Conservation (phyloP, 805 yeast species). For the Saccharomycopsis sp. region DNA sequence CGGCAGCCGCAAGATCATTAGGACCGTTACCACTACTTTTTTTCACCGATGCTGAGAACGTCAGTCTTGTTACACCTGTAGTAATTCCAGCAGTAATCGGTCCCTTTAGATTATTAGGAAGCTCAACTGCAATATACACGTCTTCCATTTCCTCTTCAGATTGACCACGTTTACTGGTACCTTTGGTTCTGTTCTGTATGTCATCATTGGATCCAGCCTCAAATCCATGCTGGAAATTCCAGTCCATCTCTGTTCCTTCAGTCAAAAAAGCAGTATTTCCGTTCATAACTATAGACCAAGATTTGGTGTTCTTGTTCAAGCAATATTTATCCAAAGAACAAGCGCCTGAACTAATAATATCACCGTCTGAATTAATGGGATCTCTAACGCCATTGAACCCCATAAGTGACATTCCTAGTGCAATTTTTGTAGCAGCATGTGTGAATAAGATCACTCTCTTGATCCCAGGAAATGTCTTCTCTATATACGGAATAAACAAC, state of each 20-base stretch:
- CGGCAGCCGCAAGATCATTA: slow-evolving; percentile 26
- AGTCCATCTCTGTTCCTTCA: slow-evolving; percentile 87
- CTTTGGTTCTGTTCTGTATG: slow-evolving; percentile 46
- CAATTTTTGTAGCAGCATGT: slow-evolving; percentile 92
- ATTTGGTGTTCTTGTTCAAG: slow-evolving; percentile 26
- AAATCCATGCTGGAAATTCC: slow-evolving; percentile 66
- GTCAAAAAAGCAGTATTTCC: slow-evolving; percentile 68
- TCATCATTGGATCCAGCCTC: slow-evolving; percentile 93
- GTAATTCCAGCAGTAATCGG: slow-evolving; percentile 34
- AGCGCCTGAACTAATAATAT: slow-evolving; percentile 64
- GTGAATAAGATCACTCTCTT: slow-evolving; percentile 67
- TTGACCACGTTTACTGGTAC: slow-evolving; percentile 14
- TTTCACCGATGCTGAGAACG: neutral
- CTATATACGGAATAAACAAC: slow-evolving; percentile 51
- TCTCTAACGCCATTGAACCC: slow-evolving; percentile 47
- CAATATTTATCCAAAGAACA: slow-evolving; percentile 73
- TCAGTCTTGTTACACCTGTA: neutral
- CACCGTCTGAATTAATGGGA: slow-evolving; percentile 38
- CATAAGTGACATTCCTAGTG: slow-evolving; percentile 71
- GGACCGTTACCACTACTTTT: neutral
- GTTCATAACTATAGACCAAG: slow-evolving; percentile 61
- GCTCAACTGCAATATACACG: slow-evolving; percentile 13
- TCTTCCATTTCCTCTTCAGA: slow-evolving; percentile 8
- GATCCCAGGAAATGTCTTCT: slow-evolving; percentile 49
- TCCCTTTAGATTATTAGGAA: slow-evolving; percentile 37